Conservation (phyloP, 805 yeast genomes). For the Candida chauliodis region DNA sequence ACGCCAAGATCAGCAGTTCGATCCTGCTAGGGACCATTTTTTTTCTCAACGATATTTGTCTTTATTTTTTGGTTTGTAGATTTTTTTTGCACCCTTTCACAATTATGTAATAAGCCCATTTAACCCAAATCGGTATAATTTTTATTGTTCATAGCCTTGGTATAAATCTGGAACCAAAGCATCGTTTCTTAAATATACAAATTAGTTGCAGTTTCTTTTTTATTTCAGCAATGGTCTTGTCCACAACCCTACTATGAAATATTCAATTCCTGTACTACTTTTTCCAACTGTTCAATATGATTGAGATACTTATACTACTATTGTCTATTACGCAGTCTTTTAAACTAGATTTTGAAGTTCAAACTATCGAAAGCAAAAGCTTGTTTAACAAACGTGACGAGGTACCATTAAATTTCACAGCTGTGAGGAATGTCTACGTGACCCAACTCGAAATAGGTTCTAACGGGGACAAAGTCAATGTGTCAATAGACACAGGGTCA, state of each 20-base stretch:
- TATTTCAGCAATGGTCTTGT: background rate
- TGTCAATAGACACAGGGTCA: constrained; percentile 18
- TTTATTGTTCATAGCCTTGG: background rate
- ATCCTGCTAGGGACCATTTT: constrained; percentile 17
- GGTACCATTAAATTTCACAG: background rate
- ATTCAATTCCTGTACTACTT: no score
- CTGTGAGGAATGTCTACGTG: constrained; percentile 1
- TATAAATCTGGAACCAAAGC: constrained; percentile 2
- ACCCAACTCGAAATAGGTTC: constrained; percentile 15
- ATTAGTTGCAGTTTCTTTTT: background rate
- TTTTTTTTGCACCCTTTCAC: background rate
- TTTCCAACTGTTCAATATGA: background rate
- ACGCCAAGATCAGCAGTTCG: constrained; percentile 69
- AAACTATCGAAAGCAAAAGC: background rate
- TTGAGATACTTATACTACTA: background rate
- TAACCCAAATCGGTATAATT: background rate
- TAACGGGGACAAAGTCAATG: constrained; percentile 16
- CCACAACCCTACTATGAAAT: no score
- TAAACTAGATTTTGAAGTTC: constrained; percentile 3
- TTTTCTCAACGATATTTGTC: background rate
- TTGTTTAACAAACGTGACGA: background rate
- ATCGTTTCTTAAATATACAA: background rate
- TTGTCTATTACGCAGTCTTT: no score
- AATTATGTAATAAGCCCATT: no score
- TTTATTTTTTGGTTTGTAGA: background rate